Conservation (phyloP, 306 rosid genomes). For the Parietaria judaica region DNA sequence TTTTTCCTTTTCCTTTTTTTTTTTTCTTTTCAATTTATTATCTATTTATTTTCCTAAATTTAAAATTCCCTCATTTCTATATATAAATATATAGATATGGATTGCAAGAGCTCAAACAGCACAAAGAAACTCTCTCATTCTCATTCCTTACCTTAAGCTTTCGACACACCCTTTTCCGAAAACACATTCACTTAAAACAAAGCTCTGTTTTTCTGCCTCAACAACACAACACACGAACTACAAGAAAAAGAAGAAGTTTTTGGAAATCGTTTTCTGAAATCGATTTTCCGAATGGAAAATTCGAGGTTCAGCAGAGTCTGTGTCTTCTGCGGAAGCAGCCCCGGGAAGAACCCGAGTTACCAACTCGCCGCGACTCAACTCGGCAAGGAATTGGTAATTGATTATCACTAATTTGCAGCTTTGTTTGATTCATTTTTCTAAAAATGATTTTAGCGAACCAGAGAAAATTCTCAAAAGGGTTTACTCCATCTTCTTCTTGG, state of each 20-base stretch:
- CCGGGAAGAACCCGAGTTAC: constrained; percentile 77
- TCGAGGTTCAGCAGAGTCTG: constrained; percentile 75
- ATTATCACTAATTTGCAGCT: not conserved
- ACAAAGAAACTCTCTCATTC: constrained; percentile 6
- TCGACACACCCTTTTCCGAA: constrained; percentile 17
- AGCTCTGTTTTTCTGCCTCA: not conserved
- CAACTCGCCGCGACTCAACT: constrained; percentile 77
- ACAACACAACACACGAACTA: not conserved
- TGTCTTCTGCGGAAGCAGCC: constrained; percentile 88
- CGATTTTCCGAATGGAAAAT: constrained; percentile 30
- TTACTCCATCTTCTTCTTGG: not conserved
- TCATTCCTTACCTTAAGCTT: constrained; percentile 28
- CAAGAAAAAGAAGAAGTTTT: not conserved
- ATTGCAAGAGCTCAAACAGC: constrained; percentile 19
- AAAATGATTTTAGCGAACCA: not conserved
- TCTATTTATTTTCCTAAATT: not conserved
- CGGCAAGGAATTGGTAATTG: constrained; percentile 61
- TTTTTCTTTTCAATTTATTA: not conserved
- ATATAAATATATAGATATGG: constrained; percentile 1
- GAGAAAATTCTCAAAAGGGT: not conserved
- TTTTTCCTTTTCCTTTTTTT: not conserved
- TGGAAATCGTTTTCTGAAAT: not conserved
- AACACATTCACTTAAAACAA: constrained; percentile 18
- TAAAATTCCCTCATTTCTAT: constrained; percentile 11
- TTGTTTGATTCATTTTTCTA: not conserved